phyloP scores from a whole-genome alignment of 169 alveolate species.

The Babesia sp. region DNA sequence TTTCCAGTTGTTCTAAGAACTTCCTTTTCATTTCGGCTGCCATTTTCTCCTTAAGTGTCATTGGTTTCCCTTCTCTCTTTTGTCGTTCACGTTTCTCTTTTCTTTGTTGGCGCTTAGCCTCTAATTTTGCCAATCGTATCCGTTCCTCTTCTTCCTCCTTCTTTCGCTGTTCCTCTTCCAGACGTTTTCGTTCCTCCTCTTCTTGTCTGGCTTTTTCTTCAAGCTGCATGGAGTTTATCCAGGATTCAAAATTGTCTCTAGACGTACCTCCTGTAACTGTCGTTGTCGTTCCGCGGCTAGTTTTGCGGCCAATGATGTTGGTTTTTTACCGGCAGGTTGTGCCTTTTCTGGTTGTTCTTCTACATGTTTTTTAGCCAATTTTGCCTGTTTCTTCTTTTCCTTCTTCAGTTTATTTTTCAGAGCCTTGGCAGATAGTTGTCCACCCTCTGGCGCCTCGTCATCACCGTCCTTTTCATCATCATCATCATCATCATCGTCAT shows the following conservation, averaged over 20 bases:
- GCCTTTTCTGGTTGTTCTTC: conserved; percentile 32
- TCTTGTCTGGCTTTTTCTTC: conserved; percentile 75
- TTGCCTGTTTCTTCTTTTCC: conserved; percentile 71
- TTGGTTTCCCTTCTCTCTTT: conserved; percentile 82
- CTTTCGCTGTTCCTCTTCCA: conserved; percentile 78
- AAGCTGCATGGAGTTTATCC: conserved; percentile 15
- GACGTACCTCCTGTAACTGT: conserved; percentile 67
- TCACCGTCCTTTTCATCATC: conserved; percentile 9
- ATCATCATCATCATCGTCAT: conserved; percentile 24
- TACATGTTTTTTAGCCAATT: conserved; percentile 43
- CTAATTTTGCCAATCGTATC: conserved; percentile 48
- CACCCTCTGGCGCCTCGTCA: conserved; percentile 39
- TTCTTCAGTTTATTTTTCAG: conserved; percentile 65
- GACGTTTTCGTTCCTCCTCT: conserved; percentile 78
- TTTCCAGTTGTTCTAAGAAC: conserved; percentile 74
- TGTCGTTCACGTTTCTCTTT: conserved; percentile 80
- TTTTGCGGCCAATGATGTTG: conserved; percentile 73
- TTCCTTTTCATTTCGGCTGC: conserved; percentile 76
- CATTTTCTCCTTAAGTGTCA: conserved; percentile 78
- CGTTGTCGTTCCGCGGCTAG: conserved; percentile 83
- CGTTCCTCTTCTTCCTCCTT: conserved; percentile 61
- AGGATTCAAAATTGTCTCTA: too few relatives aligned
- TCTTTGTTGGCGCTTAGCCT: conserved; percentile 75
- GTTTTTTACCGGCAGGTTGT: conserved; percentile 33
- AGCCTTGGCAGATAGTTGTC: conserved; percentile 49